Base-by-base conservation (phyloP, 768 basidiomycete species). In the Psilocybe tampanensis region DNA sequence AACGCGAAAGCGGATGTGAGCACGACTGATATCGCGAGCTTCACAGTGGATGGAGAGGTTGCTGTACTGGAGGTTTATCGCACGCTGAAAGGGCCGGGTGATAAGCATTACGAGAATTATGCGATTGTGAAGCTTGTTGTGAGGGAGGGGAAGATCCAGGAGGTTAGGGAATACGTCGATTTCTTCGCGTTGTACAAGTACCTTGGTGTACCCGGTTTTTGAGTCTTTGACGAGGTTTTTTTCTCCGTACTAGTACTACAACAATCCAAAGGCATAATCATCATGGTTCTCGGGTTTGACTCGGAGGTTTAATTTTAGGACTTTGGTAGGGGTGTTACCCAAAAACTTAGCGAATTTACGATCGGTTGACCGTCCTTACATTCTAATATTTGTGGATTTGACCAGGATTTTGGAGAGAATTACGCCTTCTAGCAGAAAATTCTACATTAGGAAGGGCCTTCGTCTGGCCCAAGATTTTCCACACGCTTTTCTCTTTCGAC, bases 91-190 rank as follows among this genome's bases (percentile, higher is more conserved):
- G 50, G 50, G 5, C 50, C 50, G 1, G 50, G 45, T 3, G 23
- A 24, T 3, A 44, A 47, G 44, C 23, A 33, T n/a, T 60, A 60
- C 22, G 49, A 52, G 48, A 60, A 36, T 15, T 50, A 45, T 19
- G 48, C 49, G 24, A 45, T 55, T 6, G 41, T 55, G 41, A 60
- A 50, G 24, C 41, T 60, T 6, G 48, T 55, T n/a, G 29, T 32
- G 13, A 36, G 45, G 29, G 47, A 59, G 9, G 59, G 59, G 13
- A 60, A 55, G 44, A 60, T 60, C 26, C 48, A 32, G 47, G 48
- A 50, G 13, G 34, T 55, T 9, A 60, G 59, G 54, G 59, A 60
- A 43, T 60, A 60, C 43, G 22, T 60, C n/a, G 59, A 60, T 39
- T 55, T 47, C 45, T 47, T 55, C 48, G n/a, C 54, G 3, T 36